A percentile compares a stretch with the other conserved stretches of the same genome.
Evolutionary conservation across 495 filamentous ascomycete genomes (phyloP).

Genomic region (Cairneyella variabilis): DNA sequence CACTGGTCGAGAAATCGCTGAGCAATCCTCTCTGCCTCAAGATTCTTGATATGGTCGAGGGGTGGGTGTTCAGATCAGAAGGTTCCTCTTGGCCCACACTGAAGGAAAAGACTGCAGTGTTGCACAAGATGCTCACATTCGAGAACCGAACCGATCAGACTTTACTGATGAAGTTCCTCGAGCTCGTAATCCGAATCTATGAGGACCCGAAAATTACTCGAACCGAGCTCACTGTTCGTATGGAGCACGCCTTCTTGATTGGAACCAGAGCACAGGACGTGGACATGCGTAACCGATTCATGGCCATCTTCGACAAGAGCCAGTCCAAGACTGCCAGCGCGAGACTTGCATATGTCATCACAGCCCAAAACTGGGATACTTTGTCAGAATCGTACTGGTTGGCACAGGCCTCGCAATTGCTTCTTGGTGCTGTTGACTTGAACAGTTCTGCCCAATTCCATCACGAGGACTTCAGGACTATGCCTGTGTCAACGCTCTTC

Average conservation of each 20-base stretch:
- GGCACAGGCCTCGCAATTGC: slow-evolving; percentile 84
- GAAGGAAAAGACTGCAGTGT: slow-evolving; percentile 95
- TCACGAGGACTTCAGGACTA: slow-evolving; percentile 74
- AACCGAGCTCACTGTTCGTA: slow-evolving; percentile 89
- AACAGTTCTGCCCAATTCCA: slow-evolving; percentile 70
- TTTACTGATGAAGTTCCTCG: slow-evolving; percentile 85
- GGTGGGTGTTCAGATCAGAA: slow-evolving; percentile 90
- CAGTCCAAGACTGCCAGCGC: slow-evolving; percentile 82
- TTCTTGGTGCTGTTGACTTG: slow-evolving; percentile 88
- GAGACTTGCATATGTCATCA: slow-evolving; percentile 80
- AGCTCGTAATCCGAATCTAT: slow-evolving; percentile 95
- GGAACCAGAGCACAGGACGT: slow-evolving; percentile 92
- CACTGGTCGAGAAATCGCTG: slow-evolving; percentile 88
- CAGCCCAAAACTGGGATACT: slow-evolving; percentile 96
- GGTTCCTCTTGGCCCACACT: slow-evolving; percentile 93
- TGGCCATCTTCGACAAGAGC: slow-evolving; percentile 89
- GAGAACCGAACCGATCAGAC: slow-evolving; percentile 77
- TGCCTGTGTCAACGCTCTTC: slow-evolving; percentile 66
- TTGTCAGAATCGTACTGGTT: slow-evolving; percentile 95
- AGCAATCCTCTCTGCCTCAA: slow-evolving; percentile 82
- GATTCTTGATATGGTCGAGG: slow-evolving; percentile 89
- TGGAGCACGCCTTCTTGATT: slow-evolving; percentile 97
- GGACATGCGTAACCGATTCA: slow-evolving; percentile 94
- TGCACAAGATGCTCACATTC: slow-evolving; percentile 96
- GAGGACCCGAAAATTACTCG: slow-evolving; percentile 93